A percentile compares a stretch with the other conserved stretches of the same genome.
Evolutionary conservation across 1,139 yeast genomes (phyloP).

Genomic region (Blastobotrys illinoisensis): DNA sequence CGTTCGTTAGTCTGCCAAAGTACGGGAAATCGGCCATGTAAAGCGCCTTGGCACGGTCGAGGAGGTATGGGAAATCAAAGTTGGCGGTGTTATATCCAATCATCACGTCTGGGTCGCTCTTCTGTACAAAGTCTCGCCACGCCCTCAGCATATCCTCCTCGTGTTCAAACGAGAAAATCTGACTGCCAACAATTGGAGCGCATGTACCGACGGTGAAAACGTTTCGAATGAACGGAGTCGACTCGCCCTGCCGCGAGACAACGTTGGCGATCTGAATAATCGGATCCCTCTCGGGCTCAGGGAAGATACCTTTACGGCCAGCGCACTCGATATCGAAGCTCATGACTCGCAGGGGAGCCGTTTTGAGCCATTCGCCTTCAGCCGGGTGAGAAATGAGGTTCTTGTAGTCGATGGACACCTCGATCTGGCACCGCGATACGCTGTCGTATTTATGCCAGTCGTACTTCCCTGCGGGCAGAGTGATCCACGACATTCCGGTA

Average conservation of each 20-base stretch:
- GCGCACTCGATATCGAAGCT: slow-evolving; percentile 99
- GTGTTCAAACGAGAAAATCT: slow-evolving; percentile 66
- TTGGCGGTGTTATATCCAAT: slow-evolving; percentile 94
- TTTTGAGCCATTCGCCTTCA: slow-evolving; percentile 90
- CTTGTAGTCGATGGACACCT: slow-evolving; percentile 61
- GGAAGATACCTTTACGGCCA: slow-evolving; percentile 93
- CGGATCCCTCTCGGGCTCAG: slow-evolving; percentile 89
- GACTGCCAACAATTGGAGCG: slow-evolving; percentile 90
- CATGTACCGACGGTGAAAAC: slow-evolving; percentile 92
- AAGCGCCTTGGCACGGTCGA: slow-evolving; percentile 80
- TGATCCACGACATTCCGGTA: slow-evolving; percentile 97
- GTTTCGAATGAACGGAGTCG: slow-evolving; percentile 82
- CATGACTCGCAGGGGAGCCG: slow-evolving; percentile 88
- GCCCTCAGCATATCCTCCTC: slow-evolving; percentile 78
- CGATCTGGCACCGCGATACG: slow-evolving; percentile 80
- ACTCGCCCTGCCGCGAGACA: slow-evolving; percentile 74
- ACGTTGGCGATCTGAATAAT: slow-evolving; percentile 97
- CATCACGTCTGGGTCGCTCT: slow-evolving; percentile 91
- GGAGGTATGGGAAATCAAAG: slow-evolving; percentile 88
- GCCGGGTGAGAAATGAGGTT: slow-evolving; percentile 76
- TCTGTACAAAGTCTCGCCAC: slow-evolving; percentile 81
- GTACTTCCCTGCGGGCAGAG: slow-evolving; percentile 75
- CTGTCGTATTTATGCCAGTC: slow-evolving; percentile 35
- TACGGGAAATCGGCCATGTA: slow-evolving; percentile 67
- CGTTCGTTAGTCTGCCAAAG: slow-evolving; percentile 68